Evolutionary conservation across 768 basidiomycete genomes (phyloP), one percentile per base, ranked within the genome.

Genomic region (Mycena amicta): DNA sequence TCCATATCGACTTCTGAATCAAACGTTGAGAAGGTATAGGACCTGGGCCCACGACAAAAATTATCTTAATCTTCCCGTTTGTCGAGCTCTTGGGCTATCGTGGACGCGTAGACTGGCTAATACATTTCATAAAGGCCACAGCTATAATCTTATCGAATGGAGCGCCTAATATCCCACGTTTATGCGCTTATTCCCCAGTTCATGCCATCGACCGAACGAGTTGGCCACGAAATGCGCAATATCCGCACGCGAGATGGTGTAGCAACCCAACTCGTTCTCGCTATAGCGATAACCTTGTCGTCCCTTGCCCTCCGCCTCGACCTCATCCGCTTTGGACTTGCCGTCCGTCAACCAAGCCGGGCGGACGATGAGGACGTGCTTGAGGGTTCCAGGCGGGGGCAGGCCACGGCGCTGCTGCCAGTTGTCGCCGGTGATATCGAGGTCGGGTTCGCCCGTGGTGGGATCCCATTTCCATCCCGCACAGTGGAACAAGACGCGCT

Each of bases 381-480:
- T 73, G 52, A 81, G 54, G 39, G 68, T 67, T 4, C 79, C 81
- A 2, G 62, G 51, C 2, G 52, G 58, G 0, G 74, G 78, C 8
- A 74, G 59, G 1, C 67, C 72, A 6, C 71, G 39, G 2, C 66
- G 67, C 31, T 67, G 29, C 25, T 67, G 61, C 80, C 79, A 81
- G 0, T 29, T 41, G 0, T 47, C 41, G 11, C 75, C 76, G 37
- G 88, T 72, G 20, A 87, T 73, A 0, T 79, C 75, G 6, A 67
- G 56, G 0, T 63, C 67, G 0, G 80, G 75, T 47, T 83, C 81
- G n/a, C 75, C 74, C 13, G 75, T 65, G 47, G 68, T 57, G 1
- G 62, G 4, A 39, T 80, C 64, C 86, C 87, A 88, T 1, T 67
- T 27, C 78, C 78, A 77, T 1, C 83, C 87, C 0, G 81, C 74